These are phyloP conservation scores for Lasiosphaeria ovina DNA, from an alignment of 495 filamentous ascomycete species.

Conservation along the genomic window DNA sequence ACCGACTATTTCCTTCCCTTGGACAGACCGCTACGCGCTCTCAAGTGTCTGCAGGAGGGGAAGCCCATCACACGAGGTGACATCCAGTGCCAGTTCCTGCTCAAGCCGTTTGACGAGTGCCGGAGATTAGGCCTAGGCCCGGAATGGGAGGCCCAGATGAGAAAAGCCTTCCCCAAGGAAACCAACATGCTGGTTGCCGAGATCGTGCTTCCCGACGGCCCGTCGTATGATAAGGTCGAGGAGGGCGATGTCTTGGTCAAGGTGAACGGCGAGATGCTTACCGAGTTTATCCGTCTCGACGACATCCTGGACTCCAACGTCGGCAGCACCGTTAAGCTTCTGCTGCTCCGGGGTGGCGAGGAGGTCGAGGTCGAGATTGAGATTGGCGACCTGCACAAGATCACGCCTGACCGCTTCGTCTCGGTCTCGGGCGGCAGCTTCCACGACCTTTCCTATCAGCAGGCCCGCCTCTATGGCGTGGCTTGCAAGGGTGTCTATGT, in stretches of 20 bases:
- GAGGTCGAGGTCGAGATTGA: conserved; percentile 81
- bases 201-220: conserved; percentile 88
- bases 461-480: conserved; percentile 89
- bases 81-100: conserved; percentile 96
- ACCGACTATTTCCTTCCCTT: conserved; percentile 98
- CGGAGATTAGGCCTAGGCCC: conserved; percentile 80
- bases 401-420: conserved; percentile 94
- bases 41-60: conserved; percentile 77
- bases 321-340: conserved; percentile 65
- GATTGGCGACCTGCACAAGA: conserved; percentile 88
- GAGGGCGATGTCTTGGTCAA: conserved; percentile 95
- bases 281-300: conserved; percentile 91
- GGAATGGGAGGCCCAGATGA: conserved; percentile 80
- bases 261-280: conserved; percentile 91
- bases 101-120: conserved; percentile 98
- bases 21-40: conserved; percentile 80
- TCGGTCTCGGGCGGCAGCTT: conserved; percentile 91
- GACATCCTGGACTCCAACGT: conserved; percentile 90
- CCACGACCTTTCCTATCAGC: conserved; percentile 94
- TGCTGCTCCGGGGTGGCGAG: conserved; percentile 84
- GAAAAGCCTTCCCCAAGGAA: conserved; percentile 82
- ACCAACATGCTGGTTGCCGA: conserved; percentile 97
- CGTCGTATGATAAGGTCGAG: conserved; percentile 77
- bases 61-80: conserved; percentile 79
- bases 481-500: conserved; percentile 89